Evolutionary conservation across 441 rosid genomes (phyloP).

Genomic region (Theobroma grandiflorum): DNA sequence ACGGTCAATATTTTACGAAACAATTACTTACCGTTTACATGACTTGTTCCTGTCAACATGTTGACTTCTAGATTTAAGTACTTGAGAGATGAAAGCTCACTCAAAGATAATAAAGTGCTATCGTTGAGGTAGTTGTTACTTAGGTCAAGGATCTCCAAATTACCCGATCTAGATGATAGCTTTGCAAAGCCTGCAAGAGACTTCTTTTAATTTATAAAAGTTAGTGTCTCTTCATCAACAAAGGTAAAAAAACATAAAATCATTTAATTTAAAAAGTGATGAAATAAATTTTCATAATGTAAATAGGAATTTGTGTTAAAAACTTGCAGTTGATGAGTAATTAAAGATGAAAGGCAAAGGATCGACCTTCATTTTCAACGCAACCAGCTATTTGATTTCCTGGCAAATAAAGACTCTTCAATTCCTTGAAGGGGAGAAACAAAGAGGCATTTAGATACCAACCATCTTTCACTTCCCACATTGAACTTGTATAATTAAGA

Average conservation of each 20-base stretch:
- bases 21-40: not conserved
- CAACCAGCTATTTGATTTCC: not conserved
- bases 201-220: not conserved
- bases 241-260: not conserved
- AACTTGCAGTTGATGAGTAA: not conserved
- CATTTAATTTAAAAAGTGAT: not conserved
- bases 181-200: not conserved
- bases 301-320: not conserved
- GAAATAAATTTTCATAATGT: not conserved
- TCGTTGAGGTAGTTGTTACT: not conserved
- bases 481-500: too few species aligned
- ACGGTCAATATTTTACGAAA: too few species aligned
- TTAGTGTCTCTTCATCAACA: not conserved
- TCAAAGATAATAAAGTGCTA: slow-evolving; percentile 27
- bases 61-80: not conserved
- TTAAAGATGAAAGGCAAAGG: not conserved
- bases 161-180: not conserved
- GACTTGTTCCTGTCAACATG: not conserved
- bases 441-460: too few species aligned
- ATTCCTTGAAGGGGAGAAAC: too few species aligned
- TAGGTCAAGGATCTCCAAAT: not conserved
- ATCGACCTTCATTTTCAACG: slow-evolving; percentile 27
- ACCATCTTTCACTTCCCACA: too few species aligned
- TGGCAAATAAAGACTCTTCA: not conserved
- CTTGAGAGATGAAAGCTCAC: not conserved